phyloP scores from a whole-genome alignment of 2,329 filamentous ascomycete genomes.

The Penicillium hordei region DNA sequence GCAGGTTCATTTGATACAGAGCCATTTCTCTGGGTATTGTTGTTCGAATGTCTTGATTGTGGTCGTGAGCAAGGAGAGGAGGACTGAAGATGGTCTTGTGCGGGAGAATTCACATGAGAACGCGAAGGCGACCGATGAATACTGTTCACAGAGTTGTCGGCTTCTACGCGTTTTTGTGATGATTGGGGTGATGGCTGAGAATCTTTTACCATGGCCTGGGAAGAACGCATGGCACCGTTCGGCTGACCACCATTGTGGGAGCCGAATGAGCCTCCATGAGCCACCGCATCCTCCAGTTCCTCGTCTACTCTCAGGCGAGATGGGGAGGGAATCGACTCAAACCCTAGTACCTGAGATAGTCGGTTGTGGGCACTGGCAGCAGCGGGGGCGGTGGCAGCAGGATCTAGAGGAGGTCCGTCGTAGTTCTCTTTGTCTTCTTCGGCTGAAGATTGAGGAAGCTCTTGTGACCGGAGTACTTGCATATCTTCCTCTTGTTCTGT shows the following conservation, averaged over 20 bases:
- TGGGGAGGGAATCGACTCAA: conserved; percentile 24
- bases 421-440: conserved; percentile 52
- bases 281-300: not conserved
- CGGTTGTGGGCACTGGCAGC: conserved; percentile 39
- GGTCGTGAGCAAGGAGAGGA: conserved; percentile 28
- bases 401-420: conserved; percentile 28
- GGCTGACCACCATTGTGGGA: conserved; percentile 7
- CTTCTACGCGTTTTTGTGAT: conserved; percentile 8
- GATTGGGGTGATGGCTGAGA: conserved; percentile 39
- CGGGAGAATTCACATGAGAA: conserved; percentile 15
- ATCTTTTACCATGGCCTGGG: conserved; percentile 40
- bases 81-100: conserved; percentile 20
- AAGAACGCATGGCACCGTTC: conserved; percentile 23
- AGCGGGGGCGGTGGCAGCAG: conserved; percentile 31
- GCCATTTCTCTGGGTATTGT: not conserved
- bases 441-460: conserved; percentile 27
- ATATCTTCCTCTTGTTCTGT: conserved; percentile 49
- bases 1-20: conserved; percentile 5
- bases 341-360: conserved; percentile 39
- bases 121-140: not conserved
- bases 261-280: conserved; percentile 1
- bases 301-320: conserved; percentile 8
- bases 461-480: conserved; percentile 31
- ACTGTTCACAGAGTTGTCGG: not conserved
- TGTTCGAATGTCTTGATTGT: conserved; percentile 7